Percentiles rank a stretch among this genome's conserved stretches.
Evolutionary conservation across 108 stramenopile species (phyloP).

Genomic region (Skeletonema costatum): DNA sequence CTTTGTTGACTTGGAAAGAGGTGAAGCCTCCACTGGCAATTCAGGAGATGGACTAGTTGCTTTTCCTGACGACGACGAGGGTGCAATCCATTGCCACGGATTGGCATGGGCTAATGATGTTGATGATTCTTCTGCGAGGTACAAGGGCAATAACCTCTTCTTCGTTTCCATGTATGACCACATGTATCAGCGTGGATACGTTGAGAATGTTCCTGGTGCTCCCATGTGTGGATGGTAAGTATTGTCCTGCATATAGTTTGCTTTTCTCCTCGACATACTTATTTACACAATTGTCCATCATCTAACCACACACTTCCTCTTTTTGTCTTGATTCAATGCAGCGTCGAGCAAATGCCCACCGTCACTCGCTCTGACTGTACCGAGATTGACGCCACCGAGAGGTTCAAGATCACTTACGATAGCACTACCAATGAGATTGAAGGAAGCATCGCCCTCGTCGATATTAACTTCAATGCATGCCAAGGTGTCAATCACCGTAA

Average conservation of each 20-base stretch:
- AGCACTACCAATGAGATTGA: background rate
- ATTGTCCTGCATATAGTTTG: background rate
- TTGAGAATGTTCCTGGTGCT: constrained; percentile 45
- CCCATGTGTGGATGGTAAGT: constrained; percentile 58
- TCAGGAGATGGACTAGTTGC: background rate
- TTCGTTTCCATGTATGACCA: constrained; percentile 65
- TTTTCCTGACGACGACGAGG: constrained; percentile 47
- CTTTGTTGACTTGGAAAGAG: constrained; percentile 38
- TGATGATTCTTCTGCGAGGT: constrained; percentile 12
- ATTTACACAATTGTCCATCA: background rate
- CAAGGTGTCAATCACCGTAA: constrained; percentile 43
- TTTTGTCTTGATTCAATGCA: background rate
- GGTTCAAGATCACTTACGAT: constrained; percentile 44
- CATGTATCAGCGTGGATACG: constrained; percentile 56
- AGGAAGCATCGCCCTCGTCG: constrained; percentile 13
- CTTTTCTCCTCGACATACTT: background rate
- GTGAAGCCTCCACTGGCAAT: constrained; percentile 4
- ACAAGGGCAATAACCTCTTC: constrained; percentile 59
- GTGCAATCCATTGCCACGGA: constrained; percentile 61
- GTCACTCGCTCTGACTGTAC: constrained; percentile 62
- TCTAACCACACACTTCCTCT: background rate
- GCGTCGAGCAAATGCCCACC: constrained; percentile 59
- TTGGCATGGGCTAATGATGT: constrained; percentile 50
- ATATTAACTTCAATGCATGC: constrained; percentile 54
- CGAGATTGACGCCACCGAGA: constrained; percentile 38